Conservation (phyloP, 1,284 basidiomycete species). For the Boletus calvinii region DNA sequence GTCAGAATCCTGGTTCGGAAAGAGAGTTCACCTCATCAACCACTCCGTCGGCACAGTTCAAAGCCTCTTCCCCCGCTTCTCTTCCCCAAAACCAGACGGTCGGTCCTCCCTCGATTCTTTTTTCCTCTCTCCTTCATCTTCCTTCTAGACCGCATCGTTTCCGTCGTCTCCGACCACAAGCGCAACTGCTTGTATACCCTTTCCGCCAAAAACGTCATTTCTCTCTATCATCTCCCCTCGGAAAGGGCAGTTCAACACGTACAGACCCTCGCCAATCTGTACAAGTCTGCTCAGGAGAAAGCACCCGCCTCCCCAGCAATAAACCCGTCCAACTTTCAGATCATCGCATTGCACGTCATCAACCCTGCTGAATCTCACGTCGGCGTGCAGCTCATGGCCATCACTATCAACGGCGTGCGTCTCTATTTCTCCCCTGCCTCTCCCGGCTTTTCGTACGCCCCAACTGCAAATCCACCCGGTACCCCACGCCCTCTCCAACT, state of each 20-base stretch:
- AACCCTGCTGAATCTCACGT: slow-evolving; percentile 60
- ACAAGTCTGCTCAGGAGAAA: slow-evolving; percentile 72
- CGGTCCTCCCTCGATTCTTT: slow-evolving; percentile 11
- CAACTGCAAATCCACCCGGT: slow-evolving; percentile 34
- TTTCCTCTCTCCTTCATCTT: slow-evolving; percentile 7
- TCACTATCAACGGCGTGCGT: slow-evolving; percentile 77
- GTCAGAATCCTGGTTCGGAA: slow-evolving; percentile 92
- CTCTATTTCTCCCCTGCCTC: slow-evolving; percentile 72
- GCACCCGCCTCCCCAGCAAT: slow-evolving; percentile 70
- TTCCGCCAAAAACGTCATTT: slow-evolving; percentile 66
- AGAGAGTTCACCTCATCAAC: slow-evolving; percentile 79
- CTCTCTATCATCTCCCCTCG: slow-evolving; percentile 59
- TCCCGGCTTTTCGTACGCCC: slow-evolving; percentile 35
- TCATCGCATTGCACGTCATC: slow-evolving; percentile 65
- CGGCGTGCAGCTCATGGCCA: slow-evolving; percentile 73
- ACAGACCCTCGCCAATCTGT: slow-evolving; percentile 67
- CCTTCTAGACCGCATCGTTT: slow-evolving; percentile 62
- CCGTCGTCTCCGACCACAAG: slow-evolving; percentile 62
- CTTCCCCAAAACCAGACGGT: slow-evolving; percentile 63
- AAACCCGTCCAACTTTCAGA: slow-evolving; percentile 64
- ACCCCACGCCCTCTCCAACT: slow-evolving; percentile 55
- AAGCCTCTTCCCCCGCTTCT: slow-evolving; percentile 68
- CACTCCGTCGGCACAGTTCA: slow-evolving; percentile 75
- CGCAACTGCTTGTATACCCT: slow-evolving; percentile 77
- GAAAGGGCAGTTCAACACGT: slow-evolving; percentile 66